phyloP scores from a whole-genome alignment of 345 rosid species.

The Melastoma malabathricum region DNA sequence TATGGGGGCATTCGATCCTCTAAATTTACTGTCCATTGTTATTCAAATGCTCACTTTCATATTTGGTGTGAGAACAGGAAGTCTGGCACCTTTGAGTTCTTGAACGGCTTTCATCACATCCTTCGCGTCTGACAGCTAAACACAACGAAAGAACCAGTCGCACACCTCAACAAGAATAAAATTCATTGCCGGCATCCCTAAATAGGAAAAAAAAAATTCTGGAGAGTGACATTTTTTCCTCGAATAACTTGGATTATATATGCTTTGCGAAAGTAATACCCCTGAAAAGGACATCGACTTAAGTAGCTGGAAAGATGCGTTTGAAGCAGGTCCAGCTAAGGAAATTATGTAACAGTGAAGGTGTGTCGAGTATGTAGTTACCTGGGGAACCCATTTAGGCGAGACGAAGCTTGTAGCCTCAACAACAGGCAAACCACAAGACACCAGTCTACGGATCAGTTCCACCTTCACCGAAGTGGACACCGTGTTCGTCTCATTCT shows the following conservation, averaged over 20 bases:
- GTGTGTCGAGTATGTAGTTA: conserved; percentile 2
- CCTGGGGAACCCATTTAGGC: conserved; percentile 84
- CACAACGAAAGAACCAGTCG: neutral
- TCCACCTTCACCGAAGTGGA: conserved; percentile 47
- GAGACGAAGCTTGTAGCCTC: conserved; percentile 79
- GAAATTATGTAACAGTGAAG: neutral
- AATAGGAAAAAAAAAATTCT: no score
- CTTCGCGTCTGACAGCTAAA: conserved; percentile 58
- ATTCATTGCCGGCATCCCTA: no score
- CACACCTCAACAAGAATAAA: neutral
- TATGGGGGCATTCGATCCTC: neutral
- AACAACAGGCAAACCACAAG: conserved; percentile 49
- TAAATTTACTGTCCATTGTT: neutral
- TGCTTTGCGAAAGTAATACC: no score
- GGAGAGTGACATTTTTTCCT: no score
- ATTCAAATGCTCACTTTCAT: conserved; percentile 29
- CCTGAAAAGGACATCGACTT: no score
- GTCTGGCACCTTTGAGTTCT: conserved; percentile 27
- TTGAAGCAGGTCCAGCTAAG: neutral
- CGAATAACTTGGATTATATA: no score
- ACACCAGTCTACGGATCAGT: conserved; percentile 42
- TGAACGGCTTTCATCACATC: conserved; percentile 51
- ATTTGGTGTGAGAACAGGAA: conserved; percentile 67
- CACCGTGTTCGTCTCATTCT: conserved; percentile 48
- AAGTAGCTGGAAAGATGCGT: no score